Conservation (phyloP, 495 filamentous ascomycete species). For the Xylaria sp. region DNA sequence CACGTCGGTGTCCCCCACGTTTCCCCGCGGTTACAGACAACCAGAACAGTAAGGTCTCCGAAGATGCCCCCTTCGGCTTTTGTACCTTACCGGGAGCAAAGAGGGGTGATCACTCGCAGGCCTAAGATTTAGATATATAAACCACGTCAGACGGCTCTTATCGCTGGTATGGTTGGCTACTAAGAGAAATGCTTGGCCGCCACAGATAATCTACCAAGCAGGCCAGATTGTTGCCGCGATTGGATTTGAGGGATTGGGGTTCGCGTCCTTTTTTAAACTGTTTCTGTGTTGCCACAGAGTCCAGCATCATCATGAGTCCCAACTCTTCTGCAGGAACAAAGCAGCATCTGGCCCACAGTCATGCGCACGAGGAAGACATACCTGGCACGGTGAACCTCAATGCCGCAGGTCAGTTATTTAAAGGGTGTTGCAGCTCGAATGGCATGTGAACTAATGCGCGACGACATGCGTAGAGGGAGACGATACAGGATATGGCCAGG, state of each 20-base stretch:
- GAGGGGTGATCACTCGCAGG: slow-evolving; percentile 4
- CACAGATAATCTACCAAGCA: slow-evolving; percentile 1
- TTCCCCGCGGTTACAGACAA: slow-evolving; percentile 20
- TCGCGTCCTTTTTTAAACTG: background rate
- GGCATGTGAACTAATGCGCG: slow-evolving; percentile 10
- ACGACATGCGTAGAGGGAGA: slow-evolving; percentile 58
- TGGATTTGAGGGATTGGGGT: background rate
- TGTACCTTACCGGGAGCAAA: slow-evolving; percentile 12
- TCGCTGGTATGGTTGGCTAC: background rate
- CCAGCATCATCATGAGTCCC: slow-evolving; percentile 6
- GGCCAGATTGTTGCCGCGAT: background rate
- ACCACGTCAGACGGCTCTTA: background rate
- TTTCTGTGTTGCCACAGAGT: background rate
- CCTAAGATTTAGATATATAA: slow-evolving; percentile 13
- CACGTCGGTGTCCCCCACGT: slow-evolving; percentile 17
- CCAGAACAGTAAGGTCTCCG: slow-evolving; percentile 18
- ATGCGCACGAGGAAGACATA: slow-evolving; percentile 64
- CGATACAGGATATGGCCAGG: slow-evolving; percentile 67
- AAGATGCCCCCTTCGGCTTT: slow-evolving; percentile 20
- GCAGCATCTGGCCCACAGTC: slow-evolving; percentile 48
- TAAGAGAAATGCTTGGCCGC: slow-evolving; percentile 2
- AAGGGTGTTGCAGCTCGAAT: background rate
- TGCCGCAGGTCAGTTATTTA: slow-evolving; percentile 42
- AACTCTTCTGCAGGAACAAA: background rate
- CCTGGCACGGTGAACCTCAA: slow-evolving; percentile 65